Conservation (phyloP, 1,139 yeast species). For the Geotrichum cucujoidarum region DNA sequence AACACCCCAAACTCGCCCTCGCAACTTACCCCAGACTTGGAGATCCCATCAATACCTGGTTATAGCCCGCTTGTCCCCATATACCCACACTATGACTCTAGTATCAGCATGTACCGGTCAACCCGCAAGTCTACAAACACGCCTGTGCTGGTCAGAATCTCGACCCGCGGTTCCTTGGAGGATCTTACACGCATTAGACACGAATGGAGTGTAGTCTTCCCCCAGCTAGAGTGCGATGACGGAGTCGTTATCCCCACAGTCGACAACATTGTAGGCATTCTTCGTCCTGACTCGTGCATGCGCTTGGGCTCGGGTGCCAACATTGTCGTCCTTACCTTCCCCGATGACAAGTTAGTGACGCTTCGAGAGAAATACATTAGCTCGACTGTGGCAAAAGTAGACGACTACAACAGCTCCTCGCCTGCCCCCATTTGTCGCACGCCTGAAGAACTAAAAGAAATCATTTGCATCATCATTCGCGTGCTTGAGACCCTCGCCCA, state of each 20-base stretch:
- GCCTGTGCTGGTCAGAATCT: slow-evolving; percentile 28
- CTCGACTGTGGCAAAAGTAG: slow-evolving; percentile 12
- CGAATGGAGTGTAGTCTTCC: slow-evolving; percentile 29
- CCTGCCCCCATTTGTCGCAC: slow-evolving; percentile 14
- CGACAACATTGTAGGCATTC: slow-evolving; percentile 25
- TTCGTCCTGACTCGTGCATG: slow-evolving; percentile 27
- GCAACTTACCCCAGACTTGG: neutral
- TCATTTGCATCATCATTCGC: slow-evolving; percentile 38
- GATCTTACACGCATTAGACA: slow-evolving; percentile 31
- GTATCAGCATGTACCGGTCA: slow-evolving; percentile 31
- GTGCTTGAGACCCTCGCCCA: slow-evolving; percentile 39
- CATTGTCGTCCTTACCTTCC: slow-evolving; percentile 27
- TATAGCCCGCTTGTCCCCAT: slow-evolving; percentile 27
- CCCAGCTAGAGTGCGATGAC: slow-evolving; percentile 11
- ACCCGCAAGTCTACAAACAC: slow-evolving; percentile 20
- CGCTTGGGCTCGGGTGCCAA: slow-evolving; percentile 24
- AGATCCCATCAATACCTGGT: slow-evolving; percentile 24
- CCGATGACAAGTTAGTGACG: slow-evolving; percentile 25
- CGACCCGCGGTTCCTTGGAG: slow-evolving; percentile 29
- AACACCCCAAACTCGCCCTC: neutral
- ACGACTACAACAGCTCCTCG: slow-evolving; percentile 3
- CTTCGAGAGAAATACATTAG: slow-evolving; percentile 27
- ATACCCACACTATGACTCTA: slow-evolving; percentile 27
- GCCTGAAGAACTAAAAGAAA: slow-evolving; percentile 31
- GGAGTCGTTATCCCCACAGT: slow-evolving; percentile 15